These are phyloP conservation scores for Fusarium torulosum DNA, from an alignment of 2,329 filamentous ascomycete species.

Conservation along the genomic window DNA sequence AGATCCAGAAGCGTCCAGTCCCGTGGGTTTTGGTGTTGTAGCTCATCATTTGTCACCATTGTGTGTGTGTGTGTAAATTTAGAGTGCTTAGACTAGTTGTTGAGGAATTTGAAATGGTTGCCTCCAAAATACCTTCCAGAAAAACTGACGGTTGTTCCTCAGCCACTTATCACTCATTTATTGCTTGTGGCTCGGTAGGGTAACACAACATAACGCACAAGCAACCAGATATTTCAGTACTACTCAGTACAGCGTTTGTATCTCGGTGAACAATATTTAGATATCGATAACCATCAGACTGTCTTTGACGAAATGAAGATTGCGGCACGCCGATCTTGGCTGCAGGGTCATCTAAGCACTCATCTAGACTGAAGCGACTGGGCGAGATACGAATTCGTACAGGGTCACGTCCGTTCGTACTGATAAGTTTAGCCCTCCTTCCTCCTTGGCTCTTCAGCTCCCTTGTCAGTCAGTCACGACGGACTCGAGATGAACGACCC, in stretches of 20 bases:
- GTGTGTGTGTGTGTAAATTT: background rate
- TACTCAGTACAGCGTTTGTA: too few species aligned
- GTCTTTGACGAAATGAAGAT: slow-evolving; percentile 26
- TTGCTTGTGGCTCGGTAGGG: background rate
- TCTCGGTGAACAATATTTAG: background rate
- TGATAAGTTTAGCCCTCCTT: slow-evolving; percentile 15
- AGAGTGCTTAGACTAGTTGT: background rate
- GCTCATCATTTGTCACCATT: background rate
- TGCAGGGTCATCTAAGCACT: slow-evolving; percentile 1
- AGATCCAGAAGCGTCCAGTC: slow-evolving; percentile 32
- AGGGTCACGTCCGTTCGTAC: background rate
- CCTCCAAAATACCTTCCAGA: background rate
- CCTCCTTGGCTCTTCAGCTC: slow-evolving; percentile 6
- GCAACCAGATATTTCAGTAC: too few species aligned
- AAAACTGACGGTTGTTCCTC: slow-evolving; percentile 7
- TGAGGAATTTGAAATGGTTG: background rate
- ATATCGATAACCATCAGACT: slow-evolving; percentile 5
- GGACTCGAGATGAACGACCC: slow-evolving; percentile 14
- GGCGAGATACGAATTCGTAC: slow-evolving; percentile 30
- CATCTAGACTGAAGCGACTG: slow-evolving; percentile 3
- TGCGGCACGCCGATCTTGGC: slow-evolving; percentile 22
- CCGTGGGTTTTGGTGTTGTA: background rate
- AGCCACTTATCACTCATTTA: slow-evolving; percentile 15
- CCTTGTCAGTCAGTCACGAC: slow-evolving; percentile 14
- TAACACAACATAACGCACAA: too few species aligned